These are phyloP conservation scores for Cyberlindnera samutprakarnensis DNA, from an alignment of 805 yeast genomes.

Conservation along the genomic window DNA sequence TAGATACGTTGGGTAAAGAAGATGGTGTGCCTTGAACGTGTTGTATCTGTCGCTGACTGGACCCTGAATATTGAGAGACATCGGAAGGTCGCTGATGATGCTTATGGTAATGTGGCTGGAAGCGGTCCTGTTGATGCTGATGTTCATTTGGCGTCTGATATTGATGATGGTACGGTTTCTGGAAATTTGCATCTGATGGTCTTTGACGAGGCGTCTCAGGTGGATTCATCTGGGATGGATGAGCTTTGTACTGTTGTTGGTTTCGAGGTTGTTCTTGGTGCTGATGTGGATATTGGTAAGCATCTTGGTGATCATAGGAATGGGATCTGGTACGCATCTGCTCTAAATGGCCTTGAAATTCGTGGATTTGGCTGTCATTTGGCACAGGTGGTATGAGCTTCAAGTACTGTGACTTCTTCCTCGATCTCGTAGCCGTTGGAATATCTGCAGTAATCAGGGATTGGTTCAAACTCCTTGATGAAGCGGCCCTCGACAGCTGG, in stretches of 20 bases:
- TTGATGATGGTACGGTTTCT: conserved; percentile 10
- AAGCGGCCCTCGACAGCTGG: too few relatives aligned
- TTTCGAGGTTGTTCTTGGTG: not conserved
- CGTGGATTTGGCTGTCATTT: too few relatives aligned
- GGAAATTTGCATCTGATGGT: not conserved
- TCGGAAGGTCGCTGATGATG: too few relatives aligned
- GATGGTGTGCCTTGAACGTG: too few relatives aligned
- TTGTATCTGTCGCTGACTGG: too few relatives aligned
- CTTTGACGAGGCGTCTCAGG: not conserved
- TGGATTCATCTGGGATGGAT: not conserved
- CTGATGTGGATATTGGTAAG: conserved; percentile 3
- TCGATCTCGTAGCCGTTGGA: too few relatives aligned
- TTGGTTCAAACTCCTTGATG: too few relatives aligned
- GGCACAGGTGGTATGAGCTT: conserved; percentile 25
- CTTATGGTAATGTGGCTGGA: too few relatives aligned
- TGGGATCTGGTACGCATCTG: conserved; percentile 8
- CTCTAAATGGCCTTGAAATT: conserved; percentile 7
- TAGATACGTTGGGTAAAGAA: too few relatives aligned
- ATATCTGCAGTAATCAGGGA: too few relatives aligned
- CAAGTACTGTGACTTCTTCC: conserved; percentile 14
- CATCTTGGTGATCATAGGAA: conserved; percentile 3
- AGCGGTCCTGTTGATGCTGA: too few relatives aligned
- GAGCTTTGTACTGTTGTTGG: not conserved
- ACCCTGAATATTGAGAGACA: too few relatives aligned
- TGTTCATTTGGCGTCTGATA: conserved; percentile 2